Evolutionary conservation across 768 basidiomycete species (phyloP), one percentile per base, ranked within the genome.

Genomic region (Phaeotremella fagi): DNA sequence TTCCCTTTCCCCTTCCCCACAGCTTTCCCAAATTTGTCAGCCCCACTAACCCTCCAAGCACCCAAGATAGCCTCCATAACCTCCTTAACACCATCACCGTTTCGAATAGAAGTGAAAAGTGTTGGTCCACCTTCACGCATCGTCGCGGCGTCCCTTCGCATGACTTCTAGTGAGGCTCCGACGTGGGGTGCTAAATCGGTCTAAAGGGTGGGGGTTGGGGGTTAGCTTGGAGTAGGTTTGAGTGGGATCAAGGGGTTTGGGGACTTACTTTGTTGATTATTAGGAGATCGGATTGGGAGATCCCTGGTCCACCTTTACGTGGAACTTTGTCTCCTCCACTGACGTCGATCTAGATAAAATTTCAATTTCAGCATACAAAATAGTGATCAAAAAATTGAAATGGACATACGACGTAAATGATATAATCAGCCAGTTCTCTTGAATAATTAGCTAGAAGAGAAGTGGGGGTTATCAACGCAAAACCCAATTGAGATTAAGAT

Each of bases 111-210:
- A 0, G 87, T 81, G 74, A 99, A 98, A 18, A 97, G 66, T 0
- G 94, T 99, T 2, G 94, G 94, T 0, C 94, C 94, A 54, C 85
- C 82, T 29, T 92, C 94, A 24, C 94, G 82, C 92, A 99, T 97
- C 56, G 86, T 76, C 69, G 84, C 91, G 1, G 94, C 82, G 70
- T 98, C 94, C 20, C 91, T 82, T 50, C 83, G 84, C 94, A 99
- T 99, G 18, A 99, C 88, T 42, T 86, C 85, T 23, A 98, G 81
- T 0, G 91, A 95, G 0, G 94, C 94, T 25, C 85, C 85, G 50
- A 99, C 94, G 72, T 92, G 81, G 15, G 86, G 84, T 6, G 94
- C 94, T 28, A 99, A 81, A 75, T 99, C 94, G 54, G 83, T 91
- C 94, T 98, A 68, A 9, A 20, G 6, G 16, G 22, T 24, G 9